Conservation (phyloP, 2,329 filamentous ascomycete species). For the Colletotrichum lupini region DNA sequence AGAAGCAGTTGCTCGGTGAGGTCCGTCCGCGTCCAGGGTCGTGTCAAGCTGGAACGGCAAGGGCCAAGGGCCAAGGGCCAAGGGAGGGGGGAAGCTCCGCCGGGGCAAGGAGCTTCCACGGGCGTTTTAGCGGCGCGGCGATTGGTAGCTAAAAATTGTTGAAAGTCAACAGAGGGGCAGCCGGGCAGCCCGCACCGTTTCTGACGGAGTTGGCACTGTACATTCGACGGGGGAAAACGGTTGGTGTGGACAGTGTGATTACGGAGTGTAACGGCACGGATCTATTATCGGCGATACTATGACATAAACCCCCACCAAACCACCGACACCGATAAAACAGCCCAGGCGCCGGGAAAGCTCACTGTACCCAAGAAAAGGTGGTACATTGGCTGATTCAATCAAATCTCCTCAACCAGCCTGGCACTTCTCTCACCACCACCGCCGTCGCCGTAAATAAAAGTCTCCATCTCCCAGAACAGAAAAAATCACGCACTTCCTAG, state of each 20-base stretch:
- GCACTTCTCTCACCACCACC: constrained; percentile 39
- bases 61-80: too few species aligned
- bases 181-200: constrained; percentile 15
- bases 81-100: constrained; percentile 21
- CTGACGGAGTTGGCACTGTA: not conserved
- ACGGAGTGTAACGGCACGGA: not conserved
- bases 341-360: constrained; percentile 18
- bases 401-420: constrained; percentile 37
- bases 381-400: constrained; percentile 34
- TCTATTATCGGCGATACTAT: constrained; percentile 34
- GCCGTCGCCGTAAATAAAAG: constrained; percentile 22
- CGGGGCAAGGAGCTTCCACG: constrained; percentile 22
- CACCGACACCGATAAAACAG: constrained; percentile 31
- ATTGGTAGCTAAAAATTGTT: constrained; percentile 37
- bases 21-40: not conserved
- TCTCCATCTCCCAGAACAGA: not conserved
- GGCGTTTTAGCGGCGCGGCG: constrained; percentile 30
- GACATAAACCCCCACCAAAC: constrained; percentile 35
- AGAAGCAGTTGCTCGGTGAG: not conserved
- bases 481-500: constrained; percentile 44
- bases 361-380: not conserved
- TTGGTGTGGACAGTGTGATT: constrained; percentile 13
- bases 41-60: constrained; percentile 3
- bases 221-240: too few species aligned
- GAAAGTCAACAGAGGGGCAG: constrained; percentile 39